These are phyloP conservation scores for Candida yuanshanica DNA, from an alignment of 805 yeast genomes.

Conservation along the genomic window DNA sequence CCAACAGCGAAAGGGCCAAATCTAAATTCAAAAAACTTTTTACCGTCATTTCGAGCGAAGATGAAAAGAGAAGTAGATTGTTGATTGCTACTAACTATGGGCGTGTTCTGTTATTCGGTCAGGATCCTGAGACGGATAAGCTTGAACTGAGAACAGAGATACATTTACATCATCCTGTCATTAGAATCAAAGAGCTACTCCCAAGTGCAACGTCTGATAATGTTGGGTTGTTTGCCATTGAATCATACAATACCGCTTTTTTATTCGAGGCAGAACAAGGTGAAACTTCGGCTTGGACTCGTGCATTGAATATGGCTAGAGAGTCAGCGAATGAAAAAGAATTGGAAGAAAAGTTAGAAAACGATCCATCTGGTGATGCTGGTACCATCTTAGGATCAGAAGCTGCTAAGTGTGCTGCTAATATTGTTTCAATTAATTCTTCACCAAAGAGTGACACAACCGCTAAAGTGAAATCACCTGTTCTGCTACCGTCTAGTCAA, in stretches of 20 bases:
- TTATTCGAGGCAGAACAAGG: conserved; percentile 49
- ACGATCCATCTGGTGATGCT: conserved; percentile 26
- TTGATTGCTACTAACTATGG: conserved; percentile 59
- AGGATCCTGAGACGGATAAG: conserved; percentile 29
- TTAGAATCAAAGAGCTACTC: conserved; percentile 55
- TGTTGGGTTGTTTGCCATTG: conserved; percentile 47
- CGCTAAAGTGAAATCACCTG: neutral
- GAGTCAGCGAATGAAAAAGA: conserved; percentile 41
- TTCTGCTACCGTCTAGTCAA: conserved; percentile 1
- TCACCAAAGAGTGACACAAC: conserved; percentile 5
- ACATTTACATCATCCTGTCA: conserved; percentile 44
- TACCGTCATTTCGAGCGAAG: conserved; percentile 18
- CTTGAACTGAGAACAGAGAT: conserved; percentile 50
- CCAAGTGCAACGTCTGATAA: conserved; percentile 27
- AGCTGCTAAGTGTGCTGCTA: conserved; percentile 34
- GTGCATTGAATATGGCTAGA: conserved; percentile 43
- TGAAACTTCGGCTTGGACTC: conserved; percentile 55
- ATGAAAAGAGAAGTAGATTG: conserved; percentile 42
- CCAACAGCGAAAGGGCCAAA: conserved; percentile 11
- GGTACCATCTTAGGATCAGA: conserved; percentile 29
- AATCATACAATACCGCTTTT: conserved; percentile 48
- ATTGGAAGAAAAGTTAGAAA: conserved; percentile 20
- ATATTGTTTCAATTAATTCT: conserved; percentile 20
- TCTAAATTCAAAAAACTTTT: conserved; percentile 21
- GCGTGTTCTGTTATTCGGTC: conserved; percentile 47